Conservation (phyloP, 2,329 filamentous ascomycete genomes). For the Aureobasidium sp. region DNA sequence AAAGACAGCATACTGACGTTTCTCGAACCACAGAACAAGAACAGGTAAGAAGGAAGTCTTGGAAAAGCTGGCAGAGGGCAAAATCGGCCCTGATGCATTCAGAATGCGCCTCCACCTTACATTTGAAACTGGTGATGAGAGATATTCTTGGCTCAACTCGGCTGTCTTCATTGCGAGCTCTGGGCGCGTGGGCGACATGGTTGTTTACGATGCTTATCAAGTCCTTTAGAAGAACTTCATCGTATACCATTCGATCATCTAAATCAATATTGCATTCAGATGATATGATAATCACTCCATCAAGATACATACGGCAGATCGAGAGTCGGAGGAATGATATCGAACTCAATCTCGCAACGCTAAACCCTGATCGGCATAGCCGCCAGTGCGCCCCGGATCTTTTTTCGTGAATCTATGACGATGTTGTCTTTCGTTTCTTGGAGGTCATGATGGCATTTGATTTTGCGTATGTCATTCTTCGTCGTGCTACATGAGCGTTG, state of each 20-base stretch:
- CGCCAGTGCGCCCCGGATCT: not conserved
- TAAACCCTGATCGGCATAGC: not conserved
- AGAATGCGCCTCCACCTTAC: slow-evolving; percentile 22
- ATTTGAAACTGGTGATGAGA: slow-evolving; percentile 21
- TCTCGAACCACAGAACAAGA: slow-evolving; percentile 11
- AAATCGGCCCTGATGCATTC: slow-evolving; percentile 19
- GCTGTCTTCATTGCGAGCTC: slow-evolving; percentile 18
- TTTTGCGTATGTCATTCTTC: not conserved
- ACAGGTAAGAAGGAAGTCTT: slow-evolving; percentile 18
- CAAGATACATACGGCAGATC: not conserved
- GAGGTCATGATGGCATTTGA: slow-evolving; percentile 1
- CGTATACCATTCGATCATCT: too few relatives aligned
- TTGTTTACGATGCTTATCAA: slow-evolving; percentile 21
- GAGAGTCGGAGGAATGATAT: not conserved
- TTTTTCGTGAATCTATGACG: not conserved
- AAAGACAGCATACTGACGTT: not conserved
- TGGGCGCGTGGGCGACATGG: slow-evolving; percentile 16
- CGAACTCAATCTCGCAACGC: not conserved
- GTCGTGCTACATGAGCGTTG: not conserved
- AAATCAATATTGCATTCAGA: too few relatives aligned
- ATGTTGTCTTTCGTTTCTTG: not conserved
- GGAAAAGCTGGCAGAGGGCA: slow-evolving; percentile 19
- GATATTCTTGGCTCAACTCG: slow-evolving; percentile 23
- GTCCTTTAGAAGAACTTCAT: slow-evolving; percentile 12
- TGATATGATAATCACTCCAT: too few relatives aligned